Evolutionary conservation across 2,329 filamentous ascomycete genomes (phyloP).

Genomic region (Epichloe sp.): DNA sequence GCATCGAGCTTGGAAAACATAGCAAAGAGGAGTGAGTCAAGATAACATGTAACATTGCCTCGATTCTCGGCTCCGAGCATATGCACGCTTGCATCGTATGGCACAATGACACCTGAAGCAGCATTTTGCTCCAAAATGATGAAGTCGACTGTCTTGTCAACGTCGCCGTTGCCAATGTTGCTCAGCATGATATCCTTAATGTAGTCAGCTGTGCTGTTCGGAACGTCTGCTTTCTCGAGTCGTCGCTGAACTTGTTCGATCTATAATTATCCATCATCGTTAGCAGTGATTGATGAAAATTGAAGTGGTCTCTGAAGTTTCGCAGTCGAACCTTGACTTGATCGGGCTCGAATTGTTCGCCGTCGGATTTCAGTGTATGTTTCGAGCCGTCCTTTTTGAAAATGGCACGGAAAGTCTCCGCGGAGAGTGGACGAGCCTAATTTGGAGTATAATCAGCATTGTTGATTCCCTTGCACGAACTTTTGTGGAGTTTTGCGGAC

Average conservation of each 20-base stretch:
- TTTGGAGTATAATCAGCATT: neutral
- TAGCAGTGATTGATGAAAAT: neutral
- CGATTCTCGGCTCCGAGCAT: constrained; percentile 82
- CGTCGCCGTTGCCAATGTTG: constrained; percentile 53
- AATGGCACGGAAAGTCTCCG: constrained; percentile 47
- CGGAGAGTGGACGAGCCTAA: constrained; percentile 38
- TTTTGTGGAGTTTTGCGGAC: neutral
- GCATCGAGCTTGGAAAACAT: constrained; percentile 88
- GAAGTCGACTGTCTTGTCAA: constrained; percentile 62
- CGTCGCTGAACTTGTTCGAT: constrained; percentile 27
- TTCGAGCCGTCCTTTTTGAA: constrained; percentile 51
- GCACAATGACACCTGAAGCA: constrained; percentile 62
- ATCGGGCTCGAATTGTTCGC: constrained; percentile 19
- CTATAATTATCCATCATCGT: constrained; percentile 15
- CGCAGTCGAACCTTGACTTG: constrained; percentile 16
- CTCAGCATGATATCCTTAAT: constrained; percentile 43
- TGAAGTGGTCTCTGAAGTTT: neutral
- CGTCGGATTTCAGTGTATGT: constrained; percentile 28
- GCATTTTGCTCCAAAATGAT: constrained; percentile 70
- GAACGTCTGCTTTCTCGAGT: constrained; percentile 31
- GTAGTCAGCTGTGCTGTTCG: constrained; percentile 41
- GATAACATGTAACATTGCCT: constrained; percentile 79
- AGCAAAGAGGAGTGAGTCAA: constrained; percentile 82
- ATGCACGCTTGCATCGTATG: constrained; percentile 56
- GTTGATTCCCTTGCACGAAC: neutral